Evolutionary conservation across 805 yeast genomes (phyloP), one percentile per base, ranked within the genome.

Genomic region (Metschnikowia sp.): DNA sequence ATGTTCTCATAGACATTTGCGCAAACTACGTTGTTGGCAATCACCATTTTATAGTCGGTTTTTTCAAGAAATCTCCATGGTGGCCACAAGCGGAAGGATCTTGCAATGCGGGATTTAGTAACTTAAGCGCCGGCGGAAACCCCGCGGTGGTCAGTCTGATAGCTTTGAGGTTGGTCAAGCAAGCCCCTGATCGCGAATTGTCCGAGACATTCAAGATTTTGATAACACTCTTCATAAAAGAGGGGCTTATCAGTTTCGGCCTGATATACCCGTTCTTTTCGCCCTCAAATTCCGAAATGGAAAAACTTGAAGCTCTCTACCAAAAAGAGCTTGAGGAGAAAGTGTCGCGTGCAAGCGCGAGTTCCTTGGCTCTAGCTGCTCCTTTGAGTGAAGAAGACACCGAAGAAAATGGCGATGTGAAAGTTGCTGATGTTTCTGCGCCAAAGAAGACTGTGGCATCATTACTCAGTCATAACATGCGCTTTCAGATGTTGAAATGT

Each of bases 291-390:
- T 72, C 68, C 5, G 75, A 65, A 3, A 70, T 86, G 70, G 56
- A 57, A 0, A 56, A 57, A 9, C 66, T 81, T 29, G 75, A 81
- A 34, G 66, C 65, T 1, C 59, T 61, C 4, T 77, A 80, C 59
- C 74, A 77, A 33, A 66, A 68, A 30, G 70, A 74, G 9, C 55
- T 75, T 47, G 82, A 82, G 12, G 79, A 79, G 10, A 77, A 81
- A 48, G 79, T 86, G 0, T 72, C 75, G 56, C 71, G 73, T 51
- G 84, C 91, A 0, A 76, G 79, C 22, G 84, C 88, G 0, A 87
- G 85, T 51, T 96, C 96, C 0, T 68, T 91, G 41, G 94, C 97
- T 0, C 62, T 90, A 55, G 96, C 97, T 6, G 94, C 94, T 9
- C 96, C 96, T 0, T 70, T 91, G 34, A 72, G 76, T 3, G 82